Evolutionary conservation across 129 eudicot genomes (phyloP).

Genomic region (Tanacetum coccineum): DNA sequence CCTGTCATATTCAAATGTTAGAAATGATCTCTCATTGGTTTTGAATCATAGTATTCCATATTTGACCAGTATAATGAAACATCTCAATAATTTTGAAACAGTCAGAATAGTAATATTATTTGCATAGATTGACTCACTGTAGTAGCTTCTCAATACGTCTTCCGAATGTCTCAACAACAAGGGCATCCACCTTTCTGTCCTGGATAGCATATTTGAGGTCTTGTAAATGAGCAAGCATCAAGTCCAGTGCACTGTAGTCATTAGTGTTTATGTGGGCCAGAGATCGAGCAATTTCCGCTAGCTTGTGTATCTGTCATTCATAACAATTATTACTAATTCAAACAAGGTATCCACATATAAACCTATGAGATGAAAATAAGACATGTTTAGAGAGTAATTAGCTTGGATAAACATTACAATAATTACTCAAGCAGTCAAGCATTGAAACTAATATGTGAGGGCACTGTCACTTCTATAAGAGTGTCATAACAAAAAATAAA

Average conservation of each 20-base stretch:
- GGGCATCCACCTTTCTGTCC: conserved; percentile 98
- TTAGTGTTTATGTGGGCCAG: conserved; percentile 58
- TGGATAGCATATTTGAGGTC: conserved; percentile 87
- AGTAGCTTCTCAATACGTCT: conserved; percentile 93
- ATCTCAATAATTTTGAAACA: background rate
- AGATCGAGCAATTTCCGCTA: conserved; percentile 77
- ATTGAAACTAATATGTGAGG: background rate
- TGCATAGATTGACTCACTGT: conserved; percentile 55
- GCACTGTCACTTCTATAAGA: too few relatives aligned
- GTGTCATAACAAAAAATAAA: too few relatives aligned
- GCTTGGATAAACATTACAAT: too few relatives aligned
- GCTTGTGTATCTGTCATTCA: conserved; percentile 71
- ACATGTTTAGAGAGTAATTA: too few relatives aligned
- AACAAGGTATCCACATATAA: background rate
- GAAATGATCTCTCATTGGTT: conserved; percentile 1
- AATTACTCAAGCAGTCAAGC: too few relatives aligned
- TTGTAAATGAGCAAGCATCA: conserved; percentile 64
- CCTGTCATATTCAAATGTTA: conserved; percentile 39
- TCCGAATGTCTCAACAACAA: conserved; percentile 97
- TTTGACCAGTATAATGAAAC: background rate
- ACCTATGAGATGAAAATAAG: too few relatives aligned
- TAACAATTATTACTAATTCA: background rate
- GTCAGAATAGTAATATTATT: background rate
- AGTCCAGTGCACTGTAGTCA: conserved; percentile 76
- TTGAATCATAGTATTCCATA: conserved; percentile 7